Evolutionary conservation across 257 asterid genomes (phyloP).

Genomic region (Jacaranda mimosifolia): DNA sequence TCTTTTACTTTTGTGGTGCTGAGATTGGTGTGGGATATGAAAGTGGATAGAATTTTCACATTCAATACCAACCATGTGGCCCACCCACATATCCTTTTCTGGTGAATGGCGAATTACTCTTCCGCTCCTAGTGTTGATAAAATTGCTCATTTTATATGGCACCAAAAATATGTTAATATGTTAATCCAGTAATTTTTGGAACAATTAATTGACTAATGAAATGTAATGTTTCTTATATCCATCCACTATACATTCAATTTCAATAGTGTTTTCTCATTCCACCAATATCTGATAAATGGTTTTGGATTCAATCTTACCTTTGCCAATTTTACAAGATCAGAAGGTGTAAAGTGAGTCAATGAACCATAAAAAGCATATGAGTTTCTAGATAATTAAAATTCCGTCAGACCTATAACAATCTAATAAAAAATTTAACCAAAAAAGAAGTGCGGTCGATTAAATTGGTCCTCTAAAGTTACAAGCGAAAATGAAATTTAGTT

Average conservation of each 20-base stretch:
- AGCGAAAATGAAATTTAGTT: slow-evolving; percentile 7
- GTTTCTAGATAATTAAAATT: slow-evolving; percentile 15
- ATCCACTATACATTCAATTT: background rate
- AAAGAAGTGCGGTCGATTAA: slow-evolving; percentile 20
- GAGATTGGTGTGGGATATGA: slow-evolving; percentile 28
- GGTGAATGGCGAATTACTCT: background rate
- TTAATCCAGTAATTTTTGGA: no score
- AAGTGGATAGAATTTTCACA: slow-evolving; percentile 39
- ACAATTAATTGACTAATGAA: no score
- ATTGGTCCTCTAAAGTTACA: slow-evolving; percentile 31
- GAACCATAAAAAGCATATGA: background rate
- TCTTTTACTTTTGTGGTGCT: slow-evolving; percentile 29
- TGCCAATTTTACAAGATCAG: background rate
- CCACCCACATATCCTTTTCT: background rate
- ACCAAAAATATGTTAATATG: no score
- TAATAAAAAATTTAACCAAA: background rate
- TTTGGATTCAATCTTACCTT: background rate
- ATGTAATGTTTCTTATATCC: background rate
- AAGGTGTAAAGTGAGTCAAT: background rate
- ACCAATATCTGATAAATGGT: background rate
- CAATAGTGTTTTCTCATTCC: background rate
- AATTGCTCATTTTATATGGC: no score
- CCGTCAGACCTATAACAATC: slow-evolving; percentile 15
- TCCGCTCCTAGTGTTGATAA: no score
- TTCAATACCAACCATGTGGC: slow-evolving; percentile 26